phyloP scores from a whole-genome alignment of 768 basidiomycete genomes.

The Hypsizygus marmoreus region DNA sequence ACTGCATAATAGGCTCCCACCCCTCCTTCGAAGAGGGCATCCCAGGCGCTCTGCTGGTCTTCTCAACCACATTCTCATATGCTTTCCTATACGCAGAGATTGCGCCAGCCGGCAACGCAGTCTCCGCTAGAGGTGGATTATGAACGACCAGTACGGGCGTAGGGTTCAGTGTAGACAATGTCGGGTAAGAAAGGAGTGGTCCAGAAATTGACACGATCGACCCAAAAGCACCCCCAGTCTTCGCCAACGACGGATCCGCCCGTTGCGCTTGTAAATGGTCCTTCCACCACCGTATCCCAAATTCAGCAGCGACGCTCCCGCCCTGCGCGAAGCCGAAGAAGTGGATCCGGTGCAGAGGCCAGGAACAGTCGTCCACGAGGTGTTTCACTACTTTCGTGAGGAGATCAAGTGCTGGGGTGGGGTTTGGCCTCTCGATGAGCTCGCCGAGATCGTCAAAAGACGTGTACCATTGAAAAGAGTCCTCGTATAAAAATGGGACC shows the following conservation, averaged over 20 bases:
- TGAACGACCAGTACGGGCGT: constrained; percentile 68
- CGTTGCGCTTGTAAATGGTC: constrained; percentile 23
- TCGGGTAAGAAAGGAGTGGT: constrained; percentile 78
- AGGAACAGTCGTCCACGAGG: constrained; percentile 60
- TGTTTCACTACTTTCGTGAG: constrained; percentile 55
- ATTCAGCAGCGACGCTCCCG: constrained; percentile 74
- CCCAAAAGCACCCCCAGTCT: constrained; percentile 43
- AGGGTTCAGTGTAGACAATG: constrained; percentile 47
- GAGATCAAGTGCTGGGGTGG: constrained; percentile 63
- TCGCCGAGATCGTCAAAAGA: constrained; percentile 84
- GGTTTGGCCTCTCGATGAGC: constrained; percentile 68
- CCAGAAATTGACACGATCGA: constrained; percentile 73
- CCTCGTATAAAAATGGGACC: constrained; percentile 77
- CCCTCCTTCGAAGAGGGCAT: constrained; percentile 81
- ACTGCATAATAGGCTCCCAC: constrained; percentile 84
- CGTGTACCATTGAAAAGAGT: constrained; percentile 84
- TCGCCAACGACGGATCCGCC: constrained; percentile 11
- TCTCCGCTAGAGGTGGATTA: constrained; percentile 49
- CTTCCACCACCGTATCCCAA: constrained; percentile 60
- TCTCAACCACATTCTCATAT: constrained; percentile 51
- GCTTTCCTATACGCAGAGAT: constrained; percentile 62
- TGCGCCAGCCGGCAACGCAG: constrained; percentile 43
- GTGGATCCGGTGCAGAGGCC: constrained; percentile 74
- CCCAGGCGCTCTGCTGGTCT: constrained; percentile 48
- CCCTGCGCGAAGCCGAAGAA: constrained; percentile 90